Evolutionary conservation across 176 grass and related monocot species (phyloP), one percentile per base, ranked within the genome.

Genomic region (Otatea glauca): DNA sequence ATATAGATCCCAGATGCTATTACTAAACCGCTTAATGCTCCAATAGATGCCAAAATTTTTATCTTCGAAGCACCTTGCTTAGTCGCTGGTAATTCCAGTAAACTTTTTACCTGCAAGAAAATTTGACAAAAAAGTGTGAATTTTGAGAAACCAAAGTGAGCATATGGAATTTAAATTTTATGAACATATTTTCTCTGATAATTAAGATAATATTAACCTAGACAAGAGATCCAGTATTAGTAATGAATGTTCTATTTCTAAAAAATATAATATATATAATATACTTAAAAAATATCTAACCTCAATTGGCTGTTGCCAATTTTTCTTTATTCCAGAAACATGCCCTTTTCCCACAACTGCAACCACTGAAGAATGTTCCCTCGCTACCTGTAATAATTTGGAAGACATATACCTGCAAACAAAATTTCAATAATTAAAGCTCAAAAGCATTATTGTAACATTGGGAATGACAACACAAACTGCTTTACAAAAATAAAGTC

Each of bases 311-410:
- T 92, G 91, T 83, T 93, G 74, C 96, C 96, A 98, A 56, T 90
- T 67, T 66, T 96, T 90, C 92, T 95, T 92, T 78, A 98, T 98
- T 59, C 96, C 96, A 85, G 93, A 63, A 82, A 98, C 89, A 84
- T 98, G 96, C 29, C 91, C 96, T 80, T 88, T 98, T 49, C 96
- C 96, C 20, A 98, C 96, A 78, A 98, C 93, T 68, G 93, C 96
- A 59, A 98, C 93, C 45, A 98, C 93, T 49, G 86, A 98, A 74
- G 91, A 92, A 89, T 98, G 83, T 39, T 96, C 88, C 54, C 73
- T 98, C 11, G 96, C 91, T 65, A 92, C 83, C 79, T 77, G 92
- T 74, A 88, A 85, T 74, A 95, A 87, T 25, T 41, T 74, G 55
- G 88, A 93, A 80, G 96, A 98, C 96, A 96, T 98, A 66, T 96